Evolutionary conservation across 345 rosid genomes (phyloP), one percentile per base, ranked within the genome.

Genomic region (Moricandia arvensis): DNA sequence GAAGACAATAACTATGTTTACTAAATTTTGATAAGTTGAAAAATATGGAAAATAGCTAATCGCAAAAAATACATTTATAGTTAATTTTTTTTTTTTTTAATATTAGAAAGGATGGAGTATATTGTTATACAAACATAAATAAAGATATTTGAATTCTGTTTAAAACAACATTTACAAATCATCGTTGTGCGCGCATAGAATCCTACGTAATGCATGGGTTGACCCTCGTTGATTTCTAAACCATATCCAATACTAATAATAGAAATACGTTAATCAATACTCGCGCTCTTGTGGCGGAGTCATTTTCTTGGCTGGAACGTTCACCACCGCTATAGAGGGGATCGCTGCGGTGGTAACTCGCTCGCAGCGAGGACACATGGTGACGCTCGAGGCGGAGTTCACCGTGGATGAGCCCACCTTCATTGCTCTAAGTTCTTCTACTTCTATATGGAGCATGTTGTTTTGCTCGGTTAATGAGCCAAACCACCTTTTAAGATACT

Each of bases 341-440:
- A 71, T 60, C 18, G 80, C 60, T 27, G 83, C 75, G 80, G 93
- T 70, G 57, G 91, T 86, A 45, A 91, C 91, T 18, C 95, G 95
- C 85, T 91, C 95, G 37, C 98, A 94, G 15, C 95, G 83, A 0
- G 97, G 98, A 74, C 98, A 94, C 98, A 94, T 91, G 16, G 92
- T 66, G 59, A 91, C 95, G 57, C 88, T 85, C 6, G 97, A 91
- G 11, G 93, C 85, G 21, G 82, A 74, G 72, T 83, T 86, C 8
- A 87, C 80, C 7, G 88, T 87, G 10, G 91, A 79, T 7, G 91
- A 87, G 1, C 85, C 88, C 1, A 90, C 95, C 77, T 87, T 94
- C 86, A 91, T 85, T 12, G 93, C 91, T 68, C 96, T 76, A 3
- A 94, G 90, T 90, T 89, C 96, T 79, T 94, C 97, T 73, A 94